A percentile compares a stretch with the other conserved stretches of the same genome.
phyloP scores from a whole-genome alignment of 192 early-diverging fungal genomes.

The Radiomyces spectabilis region DNA sequence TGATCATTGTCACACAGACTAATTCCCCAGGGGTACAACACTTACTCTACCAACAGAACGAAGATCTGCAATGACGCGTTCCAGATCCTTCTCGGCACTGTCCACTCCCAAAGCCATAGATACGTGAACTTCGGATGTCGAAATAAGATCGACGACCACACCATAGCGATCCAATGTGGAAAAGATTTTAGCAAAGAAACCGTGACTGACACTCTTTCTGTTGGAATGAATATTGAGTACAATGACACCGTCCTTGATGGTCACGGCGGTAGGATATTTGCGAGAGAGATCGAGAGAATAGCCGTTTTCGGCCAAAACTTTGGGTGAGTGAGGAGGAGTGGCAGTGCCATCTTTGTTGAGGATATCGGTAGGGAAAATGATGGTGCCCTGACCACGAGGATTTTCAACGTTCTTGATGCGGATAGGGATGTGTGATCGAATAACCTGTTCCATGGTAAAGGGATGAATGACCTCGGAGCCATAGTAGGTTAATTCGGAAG shows the following conservation, averaged over 20 bases:
- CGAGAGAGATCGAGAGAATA: slow-evolving; percentile 64
- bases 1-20: no score
- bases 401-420: slow-evolving; percentile 99
- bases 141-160: slow-evolving; percentile 91
- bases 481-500: slow-evolving; percentile 97
- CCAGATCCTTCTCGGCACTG: slow-evolving; percentile 60
- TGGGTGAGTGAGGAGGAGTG: slow-evolving; percentile 43
- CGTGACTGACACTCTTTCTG: slow-evolving; percentile 90
- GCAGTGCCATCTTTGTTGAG: slow-evolving; percentile 41
- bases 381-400: slow-evolving; percentile 83
- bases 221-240: slow-evolving; percentile 98
- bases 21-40: background rate
- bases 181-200: slow-evolving; percentile 97
- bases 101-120: slow-evolving; percentile 73
- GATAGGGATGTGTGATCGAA: slow-evolving; percentile 92
- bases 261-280: slow-evolving; percentile 93
- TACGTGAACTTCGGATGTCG: slow-evolving; percentile 90
- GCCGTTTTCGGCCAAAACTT: slow-evolving; percentile 65
- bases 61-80: slow-evolving; percentile 74
- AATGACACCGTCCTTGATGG: slow-evolving; percentile 95
- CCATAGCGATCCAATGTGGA: slow-evolving; percentile 82
- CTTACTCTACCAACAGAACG: slow-evolving; percentile 67
- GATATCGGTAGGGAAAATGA: slow-evolving; percentile 80
- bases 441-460: slow-evolving; percentile 99
- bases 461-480: slow-evolving; percentile 95